Conservation (phyloP, 78 protist genomes). For the Isochrysis galbana region DNA sequence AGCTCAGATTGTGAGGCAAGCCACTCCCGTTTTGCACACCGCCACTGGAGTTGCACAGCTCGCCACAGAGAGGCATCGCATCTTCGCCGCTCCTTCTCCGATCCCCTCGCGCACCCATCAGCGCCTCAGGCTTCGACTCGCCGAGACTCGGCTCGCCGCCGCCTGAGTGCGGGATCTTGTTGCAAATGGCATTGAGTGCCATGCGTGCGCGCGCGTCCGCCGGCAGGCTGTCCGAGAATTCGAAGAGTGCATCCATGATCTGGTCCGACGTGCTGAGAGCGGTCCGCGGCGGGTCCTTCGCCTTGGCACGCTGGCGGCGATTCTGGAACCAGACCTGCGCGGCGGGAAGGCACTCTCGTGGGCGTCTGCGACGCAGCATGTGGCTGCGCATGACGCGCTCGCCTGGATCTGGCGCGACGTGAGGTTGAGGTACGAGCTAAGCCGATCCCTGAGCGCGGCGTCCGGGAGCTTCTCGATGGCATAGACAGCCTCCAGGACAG, state of each 20-base stretch:
- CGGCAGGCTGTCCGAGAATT: neutral
- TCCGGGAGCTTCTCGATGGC: neutral
- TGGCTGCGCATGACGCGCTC: no score
- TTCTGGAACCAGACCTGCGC: constrained; percentile 3
- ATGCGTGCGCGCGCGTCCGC: neutral
- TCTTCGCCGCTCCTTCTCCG: no score
- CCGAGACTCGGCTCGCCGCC: neutral
- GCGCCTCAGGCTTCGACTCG: neutral
- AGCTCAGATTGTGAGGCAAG: neutral
- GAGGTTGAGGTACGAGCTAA: neutral
- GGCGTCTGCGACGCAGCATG: no score
- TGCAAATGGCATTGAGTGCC: neutral
- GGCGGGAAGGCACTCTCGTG: no score
- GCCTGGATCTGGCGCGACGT: neutral
- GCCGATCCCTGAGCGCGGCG: neutral
- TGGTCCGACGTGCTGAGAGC: neutral
- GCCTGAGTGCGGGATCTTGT: no score
- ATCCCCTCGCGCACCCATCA: no score
- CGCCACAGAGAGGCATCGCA: no score
- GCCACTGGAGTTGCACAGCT: neutral
- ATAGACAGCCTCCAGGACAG: neutral
- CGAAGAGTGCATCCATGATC: neutral
- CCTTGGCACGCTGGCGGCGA: neutral
- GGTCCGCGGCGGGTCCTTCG: neutral
- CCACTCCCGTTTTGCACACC: neutral